These are phyloP conservation scores for Teratosphaeria zuluensis DNA, from an alignment of 2,329 filamentous ascomycete genomes.

Conservation along the genomic window DNA sequence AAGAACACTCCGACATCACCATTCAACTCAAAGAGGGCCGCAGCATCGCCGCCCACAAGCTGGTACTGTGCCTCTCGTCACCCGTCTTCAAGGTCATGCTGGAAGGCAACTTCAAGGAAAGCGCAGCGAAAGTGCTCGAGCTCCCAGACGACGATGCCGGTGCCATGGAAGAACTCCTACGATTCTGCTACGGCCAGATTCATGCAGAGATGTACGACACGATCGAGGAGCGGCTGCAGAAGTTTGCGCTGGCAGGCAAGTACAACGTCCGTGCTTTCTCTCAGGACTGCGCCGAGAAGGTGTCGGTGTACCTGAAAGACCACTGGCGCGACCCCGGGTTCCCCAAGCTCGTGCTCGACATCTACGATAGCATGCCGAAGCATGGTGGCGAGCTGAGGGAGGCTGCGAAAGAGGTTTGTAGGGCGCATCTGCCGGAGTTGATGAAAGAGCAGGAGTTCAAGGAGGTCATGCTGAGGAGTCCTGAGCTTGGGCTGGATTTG, in stretches of 20 bases:
- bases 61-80: constrained; percentile 2
- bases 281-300: neutral
- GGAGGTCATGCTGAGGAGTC: neutral
- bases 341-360: no score
- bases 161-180: neutral
- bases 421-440: neutral
- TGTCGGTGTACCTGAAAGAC: neutral
- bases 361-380: no score
- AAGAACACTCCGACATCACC: constrained; percentile 1
- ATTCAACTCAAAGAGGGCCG: neutral
- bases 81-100: constrained; percentile 2
- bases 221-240: neutral
- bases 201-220: neutral
- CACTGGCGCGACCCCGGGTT: neutral
- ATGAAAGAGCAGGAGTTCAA: no score
- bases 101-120: constrained; percentile 1
- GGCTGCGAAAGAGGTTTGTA: no score
- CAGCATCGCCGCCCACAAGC: constrained; percentile 3
- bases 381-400: no score
- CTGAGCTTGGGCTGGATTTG: neutral
- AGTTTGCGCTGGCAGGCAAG: neutral
- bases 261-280: neutral
- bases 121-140: neutral
- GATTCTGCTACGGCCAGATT: neutral
- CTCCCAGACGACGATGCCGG: neutral